Evolutionary conservation across 768 basidiomycete genomes (phyloP), one percentile per base, ranked within the genome.

Genomic region (Auriscalpium vulgare): DNA sequence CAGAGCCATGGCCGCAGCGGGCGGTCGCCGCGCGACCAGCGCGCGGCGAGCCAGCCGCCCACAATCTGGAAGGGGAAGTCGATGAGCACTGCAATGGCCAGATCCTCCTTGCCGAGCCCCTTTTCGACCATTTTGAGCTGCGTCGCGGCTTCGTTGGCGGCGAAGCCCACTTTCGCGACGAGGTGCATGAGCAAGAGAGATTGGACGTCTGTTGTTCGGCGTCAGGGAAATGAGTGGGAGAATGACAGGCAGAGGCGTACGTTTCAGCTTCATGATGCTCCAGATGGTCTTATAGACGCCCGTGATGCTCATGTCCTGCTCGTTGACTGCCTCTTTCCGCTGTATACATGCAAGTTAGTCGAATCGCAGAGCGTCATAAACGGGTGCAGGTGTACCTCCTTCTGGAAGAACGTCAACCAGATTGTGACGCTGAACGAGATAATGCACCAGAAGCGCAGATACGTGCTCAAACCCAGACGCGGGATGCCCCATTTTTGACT

Each of bases 61-160:
- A 89, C 66, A 51, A 99, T 92, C 75, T 98, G 95, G 73, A 97
- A 95, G 2, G 97, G 97, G 63, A 98, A 97, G 70, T 99, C 97
- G 61, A 98, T 87, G 40, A 98, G 82, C 46, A 95, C 95, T 4
- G 92, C 88, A 14, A 94, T 77, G n/a, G 97, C 94, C 40, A 98
- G 78, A 64, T 99, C 97, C 74, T 98, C 97, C 43, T 94, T 87
- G 56, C 85, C 88, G 53, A 99, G 78, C 2, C 97, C 97, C 67
- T 98, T 98, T 70, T 99, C 97, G 45, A 99, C 88, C 73, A 98
- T 82, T 67, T 99, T 99, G 46, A 98, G 78, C 21, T 82, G 84
- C 3, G 91, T 93, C 11, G 86, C 89, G 7, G 92, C 87, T 47
- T 98, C 97, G 71, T 93, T 92, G 23, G 92, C 91, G 48, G 91